These are phyloP conservation scores for Solanum peruvianum DNA, from an alignment of 257 asterid genomes.

Conservation along the genomic window DNA sequence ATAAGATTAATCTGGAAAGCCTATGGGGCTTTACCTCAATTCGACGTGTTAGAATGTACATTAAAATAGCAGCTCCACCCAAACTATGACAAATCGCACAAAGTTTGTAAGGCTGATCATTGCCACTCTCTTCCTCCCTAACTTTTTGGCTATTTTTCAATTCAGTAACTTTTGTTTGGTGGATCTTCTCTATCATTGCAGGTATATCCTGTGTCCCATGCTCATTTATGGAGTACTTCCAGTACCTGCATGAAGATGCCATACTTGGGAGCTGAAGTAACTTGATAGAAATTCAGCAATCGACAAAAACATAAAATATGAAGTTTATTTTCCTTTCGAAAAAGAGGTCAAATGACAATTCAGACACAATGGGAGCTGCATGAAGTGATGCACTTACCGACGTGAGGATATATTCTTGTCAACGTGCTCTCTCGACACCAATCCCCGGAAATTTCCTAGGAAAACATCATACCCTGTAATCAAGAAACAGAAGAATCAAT, in stretches of 20 bases:
- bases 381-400: conserved; percentile 42
- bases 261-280: not conserved
- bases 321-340: not conserved
- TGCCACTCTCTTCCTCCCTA: conserved; percentile 25
- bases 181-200: conserved; percentile 90
- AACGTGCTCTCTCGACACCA: conserved; percentile 85
- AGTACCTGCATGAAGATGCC: conserved; percentile 48
- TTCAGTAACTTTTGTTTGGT: conserved; percentile 73
- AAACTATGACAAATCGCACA: conserved; percentile 92
- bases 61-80: conserved; percentile 89
- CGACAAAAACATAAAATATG: not conserved
- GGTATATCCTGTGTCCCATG: conserved; percentile 93
- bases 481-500: conserved; percentile 3
- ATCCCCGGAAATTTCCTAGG: conserved; percentile 91
- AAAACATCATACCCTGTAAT: conserved; percentile 87
- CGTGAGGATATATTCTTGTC: conserved; percentile 69
- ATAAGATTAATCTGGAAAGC: conserved; percentile 73
- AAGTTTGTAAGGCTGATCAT: conserved; percentile 68
- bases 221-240: conserved; percentile 88
- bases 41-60: conserved; percentile 59
- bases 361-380: not conserved
- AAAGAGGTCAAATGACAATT: not conserved
- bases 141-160: conserved; percentile 31
- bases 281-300: not conserved
- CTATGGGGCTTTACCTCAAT: conserved; percentile 78